Evolutionary conservation across 2,329 filamentous ascomycete genomes (phyloP).

Genomic region (Fusarium bulbicola): DNA sequence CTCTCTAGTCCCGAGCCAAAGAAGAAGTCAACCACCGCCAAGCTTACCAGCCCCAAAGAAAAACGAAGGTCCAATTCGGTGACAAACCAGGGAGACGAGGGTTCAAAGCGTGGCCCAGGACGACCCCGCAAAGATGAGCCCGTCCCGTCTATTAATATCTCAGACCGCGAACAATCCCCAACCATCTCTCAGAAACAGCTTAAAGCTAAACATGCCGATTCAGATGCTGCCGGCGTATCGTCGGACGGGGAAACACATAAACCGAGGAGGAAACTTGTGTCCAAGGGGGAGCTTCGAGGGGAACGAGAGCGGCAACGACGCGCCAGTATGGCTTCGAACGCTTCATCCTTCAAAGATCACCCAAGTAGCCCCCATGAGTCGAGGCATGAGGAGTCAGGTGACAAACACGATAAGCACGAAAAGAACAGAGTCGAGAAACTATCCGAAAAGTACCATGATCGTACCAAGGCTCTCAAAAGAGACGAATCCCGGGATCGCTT

Average conservation of each 20-base stretch:
- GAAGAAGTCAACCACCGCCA: slow-evolving; percentile 53
- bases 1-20: slow-evolving; percentile 59
- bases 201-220: slow-evolving; percentile 63
- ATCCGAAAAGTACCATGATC: slow-evolving; percentile 66
- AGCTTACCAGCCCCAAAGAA: slow-evolving; percentile 58
- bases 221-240: slow-evolving; percentile 61
- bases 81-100: slow-evolving; percentile 56
- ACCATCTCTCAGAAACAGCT: slow-evolving; percentile 56
- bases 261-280: slow-evolving; percentile 70
- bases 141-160: slow-evolving; percentile 56
- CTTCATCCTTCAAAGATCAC: slow-evolving; percentile 61
- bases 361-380: slow-evolving; percentile 62
- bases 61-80: slow-evolving; percentile 58
- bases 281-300: slow-evolving; percentile 68
- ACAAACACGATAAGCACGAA: slow-evolving; percentile 56
- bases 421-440: slow-evolving; percentile 52
- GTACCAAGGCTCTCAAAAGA: slow-evolving; percentile 68
- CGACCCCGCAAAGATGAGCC: slow-evolving; percentile 66
- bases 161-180: slow-evolving; percentile 65
- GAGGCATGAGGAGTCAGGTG: slow-evolving; percentile 58
- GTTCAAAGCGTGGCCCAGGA: slow-evolving; percentile 61
- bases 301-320: slow-evolving; percentile 68
- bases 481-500: slow-evolving; percentile 68
- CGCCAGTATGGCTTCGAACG: slow-evolving; percentile 65
- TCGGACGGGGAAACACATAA: slow-evolving; percentile 68